Evolutionary conservation across 1,139 yeast genomes (phyloP).

Genomic region (Yamadazyma triangularis): DNA sequence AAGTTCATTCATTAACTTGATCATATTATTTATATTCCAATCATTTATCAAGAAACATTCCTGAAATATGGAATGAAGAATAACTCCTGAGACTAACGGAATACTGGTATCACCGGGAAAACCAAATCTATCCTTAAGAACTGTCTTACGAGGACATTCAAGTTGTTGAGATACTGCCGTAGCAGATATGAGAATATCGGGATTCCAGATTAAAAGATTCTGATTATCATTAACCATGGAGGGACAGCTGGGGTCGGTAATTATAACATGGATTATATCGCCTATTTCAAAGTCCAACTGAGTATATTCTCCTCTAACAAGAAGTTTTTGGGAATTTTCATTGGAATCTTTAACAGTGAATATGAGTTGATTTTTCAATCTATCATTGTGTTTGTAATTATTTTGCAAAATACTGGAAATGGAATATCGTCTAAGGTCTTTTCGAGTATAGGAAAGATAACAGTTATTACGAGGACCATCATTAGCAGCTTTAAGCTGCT

Average conservation of each 20-base stretch:
- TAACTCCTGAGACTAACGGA: conserved; percentile 69
- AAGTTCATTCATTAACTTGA: conserved; percentile 40
- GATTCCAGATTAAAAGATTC: conserved; percentile 71
- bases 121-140: conserved; percentile 50
- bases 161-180: conserved; percentile 78
- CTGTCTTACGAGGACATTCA: conserved; percentile 67
- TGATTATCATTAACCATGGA: conserved; percentile 51
- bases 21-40: conserved; percentile 43
- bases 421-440: conserved; percentile 48
- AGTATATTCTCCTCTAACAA: conserved; percentile 48
- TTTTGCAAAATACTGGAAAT: conserved; percentile 34
- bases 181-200: conserved; percentile 77
- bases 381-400: conserved; percentile 25
- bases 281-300: conserved; percentile 35
- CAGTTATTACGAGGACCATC: conserved; percentile 3
- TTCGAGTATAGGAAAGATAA: conserved; percentile 39
- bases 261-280: conserved; percentile 62
- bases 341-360: conserved; percentile 41
- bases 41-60: conserved; percentile 46
- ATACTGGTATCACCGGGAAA: conserved; percentile 55
- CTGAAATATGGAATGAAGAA: conserved; percentile 79
- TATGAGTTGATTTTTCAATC: conserved; percentile 41
- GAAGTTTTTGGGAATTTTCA: conserved; percentile 31
- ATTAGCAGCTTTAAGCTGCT: conserved; percentile 2
- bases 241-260: conserved; percentile 34